Conservation (phyloP, 352 stramenopile species). For the Thalassiosira hispida region DNA sequence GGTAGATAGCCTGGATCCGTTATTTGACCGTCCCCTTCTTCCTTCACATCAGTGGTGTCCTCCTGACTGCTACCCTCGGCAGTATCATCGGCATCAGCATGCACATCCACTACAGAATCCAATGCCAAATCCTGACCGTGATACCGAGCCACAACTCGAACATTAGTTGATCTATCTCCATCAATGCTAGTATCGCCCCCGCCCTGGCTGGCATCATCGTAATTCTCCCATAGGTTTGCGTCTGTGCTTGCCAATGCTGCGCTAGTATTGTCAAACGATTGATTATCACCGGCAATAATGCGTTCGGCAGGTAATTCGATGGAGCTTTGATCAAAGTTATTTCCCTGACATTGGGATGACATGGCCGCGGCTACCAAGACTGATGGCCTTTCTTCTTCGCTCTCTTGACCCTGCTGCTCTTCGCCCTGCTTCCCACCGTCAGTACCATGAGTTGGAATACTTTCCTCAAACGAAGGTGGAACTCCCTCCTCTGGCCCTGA, state of each 20-base stretch:
- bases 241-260: conserved; percentile 14
- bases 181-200: not conserved
- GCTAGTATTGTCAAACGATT: conserved; percentile 48
- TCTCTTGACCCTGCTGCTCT: not conserved
- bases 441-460: too few relatives aligned
- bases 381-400: conserved; percentile 35
- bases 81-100: conserved; percentile 31
- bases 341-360: conserved; percentile 47
- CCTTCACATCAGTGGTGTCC: conserved; percentile 1
- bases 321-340: conserved; percentile 8
- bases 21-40: conserved; percentile 14
- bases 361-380: conserved; percentile 53
- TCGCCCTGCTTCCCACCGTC: conserved; percentile 25
- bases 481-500: too few relatives aligned
- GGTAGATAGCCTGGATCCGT: conserved; percentile 44
- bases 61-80: conserved; percentile 30
- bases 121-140: conserved; percentile 16
- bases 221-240: conserved; percentile 43
- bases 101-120: conserved; percentile 10
- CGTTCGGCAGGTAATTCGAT: not conserved
- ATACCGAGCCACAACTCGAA: conserved; percentile 31
- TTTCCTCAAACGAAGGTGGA: too few relatives aligned
- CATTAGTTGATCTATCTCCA: conserved; percentile 9
- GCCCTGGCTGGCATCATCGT: conserved; percentile 35
- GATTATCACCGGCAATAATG: conserved; percentile 5